Conservation (phyloP, 768 basidiomycete genomes). For the Rhizopogon sp. region DNA sequence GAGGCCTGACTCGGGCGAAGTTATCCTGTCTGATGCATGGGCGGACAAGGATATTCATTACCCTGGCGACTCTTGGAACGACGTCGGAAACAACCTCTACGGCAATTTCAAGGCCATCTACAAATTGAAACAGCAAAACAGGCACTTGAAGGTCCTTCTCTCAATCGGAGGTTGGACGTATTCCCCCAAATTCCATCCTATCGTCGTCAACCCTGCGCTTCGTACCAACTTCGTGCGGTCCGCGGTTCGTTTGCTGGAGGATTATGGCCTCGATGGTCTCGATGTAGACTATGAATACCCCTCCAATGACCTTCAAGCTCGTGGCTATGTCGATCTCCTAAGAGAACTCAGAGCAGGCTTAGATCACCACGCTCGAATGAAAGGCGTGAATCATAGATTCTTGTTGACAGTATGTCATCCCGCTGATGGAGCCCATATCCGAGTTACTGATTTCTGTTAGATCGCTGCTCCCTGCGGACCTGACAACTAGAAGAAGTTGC, state of each 20-base stretch:
- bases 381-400: conserved; percentile 58
- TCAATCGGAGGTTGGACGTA: conserved; percentile 98
- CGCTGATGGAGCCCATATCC: not conserved
- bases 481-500: conserved; percentile 76
- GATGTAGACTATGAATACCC: conserved; percentile 97
- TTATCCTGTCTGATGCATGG: conserved; percentile 86
- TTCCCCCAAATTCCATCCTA: conserved; percentile 79
- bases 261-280: conserved; percentile 89
- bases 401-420: conserved; percentile 57
- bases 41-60: conserved; percentile 98
- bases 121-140: conserved; percentile 79
- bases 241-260: conserved; percentile 75
- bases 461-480: conserved; percentile 93
- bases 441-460: conserved; percentile 30
- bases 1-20: conserved; percentile 78
- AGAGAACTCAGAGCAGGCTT: conserved; percentile 69
- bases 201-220: conserved; percentile 59
- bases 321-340: conserved; percentile 80
- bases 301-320: conserved; percentile 66
- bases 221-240: conserved; percentile 78
- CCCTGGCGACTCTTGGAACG: conserved; percentile 93
- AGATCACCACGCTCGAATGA: conserved; percentile 67
- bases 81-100: conserved; percentile 84
- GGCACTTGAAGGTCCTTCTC: conserved; percentile 75
- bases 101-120: conserved; percentile 95